phyloP scores from a whole-genome alignment of 805 yeast species.

The Barnettozyma sucrosica region DNA sequence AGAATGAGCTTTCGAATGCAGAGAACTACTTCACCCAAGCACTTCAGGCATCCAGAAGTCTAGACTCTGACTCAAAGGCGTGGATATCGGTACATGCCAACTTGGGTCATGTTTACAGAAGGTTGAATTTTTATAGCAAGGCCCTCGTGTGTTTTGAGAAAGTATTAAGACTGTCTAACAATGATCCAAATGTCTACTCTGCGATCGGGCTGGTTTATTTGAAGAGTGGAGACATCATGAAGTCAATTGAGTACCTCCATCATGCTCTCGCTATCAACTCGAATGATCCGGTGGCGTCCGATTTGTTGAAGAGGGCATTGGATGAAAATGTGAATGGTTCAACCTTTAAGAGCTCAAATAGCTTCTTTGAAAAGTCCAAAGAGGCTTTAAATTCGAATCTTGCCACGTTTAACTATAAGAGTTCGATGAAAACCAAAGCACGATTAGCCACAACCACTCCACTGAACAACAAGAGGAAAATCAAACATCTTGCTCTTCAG shows the following conservation, averaged over 20 bases:
- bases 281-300: slow-evolving; percentile 78
- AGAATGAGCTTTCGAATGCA: slow-evolving; percentile 58
- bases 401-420: slow-evolving; percentile 26
- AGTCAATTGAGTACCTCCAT: slow-evolving; percentile 74
- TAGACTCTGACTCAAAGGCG: slow-evolving; percentile 74
- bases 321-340: slow-evolving; percentile 41
- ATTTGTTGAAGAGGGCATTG: slow-evolving; percentile 72
- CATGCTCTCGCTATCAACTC: slow-evolving; percentile 75
- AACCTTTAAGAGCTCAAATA: slow-evolving; percentile 4
- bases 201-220: slow-evolving; percentile 82
- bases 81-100: slow-evolving; percentile 84
- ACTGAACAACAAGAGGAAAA: slow-evolving; percentile 24
- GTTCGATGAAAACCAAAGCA: slow-evolving; percentile 6
- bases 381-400: slow-evolving; percentile 23
- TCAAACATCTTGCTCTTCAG: not conserved
- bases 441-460: slow-evolving; percentile 20
- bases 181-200: slow-evolving; percentile 69
- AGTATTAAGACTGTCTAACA: slow-evolving; percentile 62
- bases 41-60: slow-evolving; percentile 54
- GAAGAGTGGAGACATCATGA: slow-evolving; percentile 54
- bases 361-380: slow-evolving; percentile 27
- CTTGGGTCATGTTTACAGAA: slow-evolving; percentile 82
- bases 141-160: slow-evolving; percentile 73
- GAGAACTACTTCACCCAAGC: slow-evolving; percentile 70
- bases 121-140: slow-evolving; percentile 52